phyloP scores from a whole-genome alignment of 768 basidiomycete genomes.

The Terana coerulea region DNA sequence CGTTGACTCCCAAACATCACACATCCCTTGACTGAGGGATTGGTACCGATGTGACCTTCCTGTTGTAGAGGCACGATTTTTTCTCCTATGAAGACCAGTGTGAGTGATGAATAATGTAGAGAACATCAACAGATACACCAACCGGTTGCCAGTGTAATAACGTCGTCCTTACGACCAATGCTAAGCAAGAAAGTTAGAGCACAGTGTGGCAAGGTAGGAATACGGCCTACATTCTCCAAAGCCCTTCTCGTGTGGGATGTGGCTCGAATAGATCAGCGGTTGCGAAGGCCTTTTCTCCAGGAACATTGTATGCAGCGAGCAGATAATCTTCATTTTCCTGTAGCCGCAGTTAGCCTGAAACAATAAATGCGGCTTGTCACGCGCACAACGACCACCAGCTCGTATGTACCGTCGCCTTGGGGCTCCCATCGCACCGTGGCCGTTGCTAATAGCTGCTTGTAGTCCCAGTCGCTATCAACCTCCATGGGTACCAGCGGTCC shows the following conservation, averaged over 20 bases:
- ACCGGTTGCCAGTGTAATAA: no score
- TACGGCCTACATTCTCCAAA: slow-evolving; percentile 27
- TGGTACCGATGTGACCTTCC: slow-evolving; percentile 31
- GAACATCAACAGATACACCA: slow-evolving; percentile 17
- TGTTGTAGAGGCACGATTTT: slow-evolving; percentile 11
- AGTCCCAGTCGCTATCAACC: slow-evolving; percentile 11
- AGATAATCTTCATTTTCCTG: not conserved
- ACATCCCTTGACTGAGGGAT: slow-evolving; percentile 25
- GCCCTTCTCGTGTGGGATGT: slow-evolving; percentile 16
- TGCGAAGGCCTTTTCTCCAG: no score
- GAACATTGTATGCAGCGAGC: slow-evolving; percentile 5
- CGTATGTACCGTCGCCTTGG: slow-evolving; percentile 15
- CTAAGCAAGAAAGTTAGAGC: slow-evolving; percentile 18
- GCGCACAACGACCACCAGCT: slow-evolving; percentile 11
- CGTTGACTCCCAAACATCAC: slow-evolving; percentile 37
- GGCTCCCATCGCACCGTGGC: slow-evolving; percentile 7
- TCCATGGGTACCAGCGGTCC: not conserved
- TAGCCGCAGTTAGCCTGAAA: not conserved
- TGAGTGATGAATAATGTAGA: not conserved
- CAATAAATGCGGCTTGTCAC: not conserved
- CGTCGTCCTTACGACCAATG: slow-evolving; percentile 36
- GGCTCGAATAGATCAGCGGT: slow-evolving; percentile 15
- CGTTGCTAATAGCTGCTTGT: not conserved
- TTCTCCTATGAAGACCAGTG: not conserved
- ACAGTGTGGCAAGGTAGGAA: slow-evolving; percentile 22